Evolutionary conservation across 495 filamentous ascomycete genomes (phyloP), one percentile per base, ranked within the genome.

Genomic region (Trichoderma asperelloides): DNA sequence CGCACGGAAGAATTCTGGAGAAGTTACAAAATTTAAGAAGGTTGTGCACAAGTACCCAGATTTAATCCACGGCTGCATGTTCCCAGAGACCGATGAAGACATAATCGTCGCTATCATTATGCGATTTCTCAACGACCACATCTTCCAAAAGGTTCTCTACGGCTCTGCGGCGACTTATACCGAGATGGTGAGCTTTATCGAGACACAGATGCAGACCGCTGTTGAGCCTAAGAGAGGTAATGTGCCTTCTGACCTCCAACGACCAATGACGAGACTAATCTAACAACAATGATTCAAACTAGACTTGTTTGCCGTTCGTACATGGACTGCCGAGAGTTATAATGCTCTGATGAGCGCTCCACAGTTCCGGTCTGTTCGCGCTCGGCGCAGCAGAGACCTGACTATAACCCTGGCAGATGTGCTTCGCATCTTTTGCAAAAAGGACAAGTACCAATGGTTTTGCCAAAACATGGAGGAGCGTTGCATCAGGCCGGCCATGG

Each of bases 71-170:
- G 71, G 67, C 8, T 68, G 27, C 57, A 43, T 66, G 47, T 74
- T 72, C 62, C 70, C 69, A 18, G 74, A 79, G 25, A 74, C 73
- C 0, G 75, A 78, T 28, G 69, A 74, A 33, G 74, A 79, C 63
- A 67, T 79, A 11, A 49, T 76, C 18, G 68, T 70, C 33, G 75
- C 75, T 5, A 57, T 75, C 15, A 69, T 75, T 11, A 70, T 76
- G 71, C 70, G 77, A 30, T 78, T 70, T 27, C 62, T 78, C 41
- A 63, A 69, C 18, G 69, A 74, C 8, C 47, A 71, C 47, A 71
- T 78, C 60, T 77, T 78, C 68, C 68, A 71, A 64, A 70, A 63
- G 57, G 63, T 66, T 15, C 69, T 75, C 8, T 74, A 64, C 65
- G 72, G 72, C 1, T 65, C 23, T n/a, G 30, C 62, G 1, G 65